phyloP scores from a whole-genome alignment of 2,329 filamentous ascomycete genomes.

The Arachnopeziza araneosa region DNA sequence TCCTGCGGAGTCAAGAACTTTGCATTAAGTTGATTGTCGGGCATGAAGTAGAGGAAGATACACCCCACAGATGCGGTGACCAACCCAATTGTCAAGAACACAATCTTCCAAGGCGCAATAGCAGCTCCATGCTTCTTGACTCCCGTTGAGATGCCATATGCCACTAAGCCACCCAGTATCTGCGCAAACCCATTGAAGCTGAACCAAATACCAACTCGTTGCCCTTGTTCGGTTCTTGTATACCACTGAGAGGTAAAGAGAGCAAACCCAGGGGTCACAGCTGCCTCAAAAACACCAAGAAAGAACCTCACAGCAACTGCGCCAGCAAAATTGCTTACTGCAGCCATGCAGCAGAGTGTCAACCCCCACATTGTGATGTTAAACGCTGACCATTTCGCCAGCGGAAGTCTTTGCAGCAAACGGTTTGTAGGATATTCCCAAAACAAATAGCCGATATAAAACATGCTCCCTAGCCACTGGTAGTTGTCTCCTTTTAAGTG shows the following conservation, averaged over 20 bases:
- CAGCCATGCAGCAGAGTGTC: conserved; percentile 57
- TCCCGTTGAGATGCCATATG: conserved; percentile 55
- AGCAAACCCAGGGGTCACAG: conserved; percentile 63
- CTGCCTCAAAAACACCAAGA: conserved; percentile 62
- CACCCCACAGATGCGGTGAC: conserved; percentile 37
- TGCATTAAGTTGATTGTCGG: conserved; percentile 40
- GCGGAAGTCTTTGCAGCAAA: conserved; percentile 46
- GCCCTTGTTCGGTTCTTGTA: conserved; percentile 62
- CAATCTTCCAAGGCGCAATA: conserved; percentile 55
- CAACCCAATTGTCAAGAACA: conserved; percentile 43
- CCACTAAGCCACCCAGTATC: conserved; percentile 56
- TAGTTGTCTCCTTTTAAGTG: conserved; percentile 34
- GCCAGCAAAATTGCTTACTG: conserved; percentile 52
- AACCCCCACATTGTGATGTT: conserved; percentile 58
- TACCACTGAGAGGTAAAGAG: conserved; percentile 69
- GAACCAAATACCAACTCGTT: conserved; percentile 62
- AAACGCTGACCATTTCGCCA: conserved; percentile 58
- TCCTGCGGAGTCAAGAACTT: conserved; percentile 40
- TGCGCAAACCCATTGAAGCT: conserved; percentile 60
- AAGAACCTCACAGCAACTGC: conserved; percentile 62
- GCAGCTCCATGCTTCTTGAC: conserved; percentile 44
- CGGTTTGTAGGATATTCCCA: conserved; percentile 31
- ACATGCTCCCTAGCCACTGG: conserved; percentile 44
- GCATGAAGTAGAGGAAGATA: conserved; percentile 39
- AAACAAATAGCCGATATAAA: conserved; percentile 37